Conservation (phyloP, 2,329 filamentous ascomycete species). For the Pleomassaria siparia region DNA sequence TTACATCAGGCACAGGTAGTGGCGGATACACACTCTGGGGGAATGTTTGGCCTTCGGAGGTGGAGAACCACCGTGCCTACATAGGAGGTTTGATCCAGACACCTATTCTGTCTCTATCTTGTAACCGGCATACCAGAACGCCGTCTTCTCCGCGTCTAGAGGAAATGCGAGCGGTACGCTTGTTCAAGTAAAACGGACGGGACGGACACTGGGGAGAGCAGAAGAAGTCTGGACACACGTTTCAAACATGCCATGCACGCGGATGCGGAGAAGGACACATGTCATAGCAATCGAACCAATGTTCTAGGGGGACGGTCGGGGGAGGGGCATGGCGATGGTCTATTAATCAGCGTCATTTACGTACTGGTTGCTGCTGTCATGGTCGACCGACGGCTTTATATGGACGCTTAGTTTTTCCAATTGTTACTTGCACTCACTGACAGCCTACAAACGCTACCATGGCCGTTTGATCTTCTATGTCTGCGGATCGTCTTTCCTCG, state of each 20-base stretch:
- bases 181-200: not conserved
- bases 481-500: not conserved
- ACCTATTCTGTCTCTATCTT: too few relatives aligned
- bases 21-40: too few relatives aligned
- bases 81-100: too few relatives aligned
- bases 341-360: constrained; percentile 13
- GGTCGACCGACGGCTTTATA: too few relatives aligned
- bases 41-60: constrained; percentile 4
- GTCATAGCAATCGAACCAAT: too few relatives aligned
- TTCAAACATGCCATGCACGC: not conserved
- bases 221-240: not conserved
- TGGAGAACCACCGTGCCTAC: too few relatives aligned
- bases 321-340: too few relatives aligned
- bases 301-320: too few relatives aligned
- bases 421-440: constrained; percentile 7
- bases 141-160: constrained; percentile 2
- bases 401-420: not conserved
- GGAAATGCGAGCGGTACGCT: not conserved
- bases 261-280: too few relatives aligned
- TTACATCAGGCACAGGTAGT: constrained; percentile 5
- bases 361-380: constrained; percentile 8
- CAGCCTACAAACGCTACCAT: not conserved
- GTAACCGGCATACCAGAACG: not conserved
- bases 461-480: not conserved
- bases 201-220: constrained; percentile 18